Conservation (phyloP, 169 alveolate genomes). For the Cyclospora cayetanensis region DNA sequence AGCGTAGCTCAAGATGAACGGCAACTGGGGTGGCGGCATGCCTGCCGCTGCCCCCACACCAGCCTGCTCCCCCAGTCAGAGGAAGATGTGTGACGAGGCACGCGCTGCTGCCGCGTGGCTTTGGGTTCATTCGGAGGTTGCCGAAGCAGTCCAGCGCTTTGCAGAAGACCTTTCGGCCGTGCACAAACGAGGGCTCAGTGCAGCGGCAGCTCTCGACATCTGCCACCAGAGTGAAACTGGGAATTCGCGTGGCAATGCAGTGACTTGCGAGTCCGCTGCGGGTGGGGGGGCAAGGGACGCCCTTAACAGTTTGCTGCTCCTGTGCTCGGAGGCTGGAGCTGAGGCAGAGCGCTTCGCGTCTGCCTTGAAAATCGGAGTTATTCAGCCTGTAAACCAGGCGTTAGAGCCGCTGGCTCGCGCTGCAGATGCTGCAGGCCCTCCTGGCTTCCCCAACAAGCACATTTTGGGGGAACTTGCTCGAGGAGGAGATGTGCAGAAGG, state of each 20-base stretch:
- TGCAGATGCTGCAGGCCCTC: neutral
- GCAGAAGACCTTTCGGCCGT: conserved; percentile 30
- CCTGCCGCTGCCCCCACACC: conserved; percentile 21
- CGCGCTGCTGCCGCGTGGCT: conserved; percentile 64
- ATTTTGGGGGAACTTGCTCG: neutral
- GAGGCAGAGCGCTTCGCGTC: conserved; percentile 68
- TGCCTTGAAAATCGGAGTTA: conserved; percentile 5
- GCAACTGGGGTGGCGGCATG: conserved; percentile 57
- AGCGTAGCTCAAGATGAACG: conserved; percentile 43
- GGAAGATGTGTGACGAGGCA: conserved; percentile 34
- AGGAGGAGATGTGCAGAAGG: conserved; percentile 67
- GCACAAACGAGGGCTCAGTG: conserved; percentile 32
- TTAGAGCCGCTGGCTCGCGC: conserved; percentile 36
- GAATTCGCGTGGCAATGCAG: neutral
- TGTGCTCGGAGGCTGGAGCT: conserved; percentile 62
- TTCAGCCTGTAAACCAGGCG: conserved; percentile 58
- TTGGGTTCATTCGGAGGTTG: conserved; percentile 59
- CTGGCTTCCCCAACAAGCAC: neutral
- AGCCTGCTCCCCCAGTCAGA: neutral
- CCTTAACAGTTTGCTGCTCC: conserved; percentile 47
- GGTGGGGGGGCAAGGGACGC: conserved; percentile 57
- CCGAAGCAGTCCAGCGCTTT: conserved; percentile 43
- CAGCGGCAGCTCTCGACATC: conserved; percentile 17
- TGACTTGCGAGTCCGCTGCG: neutral
- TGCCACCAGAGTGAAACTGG: neutral